Percentiles rank a stretch among this genome's conserved stretches.
phyloP scores from a whole-genome alignment of 768 basidiomycete species.

The Naematelia encephala region DNA sequence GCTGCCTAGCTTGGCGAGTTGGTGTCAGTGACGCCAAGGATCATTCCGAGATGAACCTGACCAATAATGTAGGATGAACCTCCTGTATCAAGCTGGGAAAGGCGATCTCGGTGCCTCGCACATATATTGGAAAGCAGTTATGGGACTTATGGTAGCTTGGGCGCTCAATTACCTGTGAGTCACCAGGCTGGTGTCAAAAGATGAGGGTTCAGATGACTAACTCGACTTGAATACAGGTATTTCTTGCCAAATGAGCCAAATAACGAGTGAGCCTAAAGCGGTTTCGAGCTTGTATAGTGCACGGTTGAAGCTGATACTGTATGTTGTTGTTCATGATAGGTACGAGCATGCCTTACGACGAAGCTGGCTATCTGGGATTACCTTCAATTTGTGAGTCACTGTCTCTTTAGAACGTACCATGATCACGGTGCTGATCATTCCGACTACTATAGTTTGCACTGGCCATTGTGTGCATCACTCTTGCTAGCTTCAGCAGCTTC shows the following conservation, averaged over 20 bases:
- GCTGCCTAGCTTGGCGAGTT: conserved; percentile 22
- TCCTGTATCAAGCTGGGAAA: conserved; percentile 13
- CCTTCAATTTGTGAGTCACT: conserved; percentile 22
- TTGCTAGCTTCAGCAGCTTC: conserved; percentile 39
- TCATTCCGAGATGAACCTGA: neutral
- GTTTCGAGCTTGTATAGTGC: too few species aligned
- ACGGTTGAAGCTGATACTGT: too few species aligned
- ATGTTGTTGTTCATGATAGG: too few species aligned
- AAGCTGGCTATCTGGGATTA: conserved; percentile 19
- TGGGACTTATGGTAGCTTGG: conserved; percentile 28
- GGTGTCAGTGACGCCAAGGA: conserved; percentile 9
- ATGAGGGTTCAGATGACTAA: neutral
- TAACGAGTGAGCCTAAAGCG: conserved; percentile 16
- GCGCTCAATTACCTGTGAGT: conserved; percentile 26
- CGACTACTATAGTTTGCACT: conserved; percentile 42
- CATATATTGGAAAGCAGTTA: conserved; percentile 16
- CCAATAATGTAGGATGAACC: conserved; percentile 17
- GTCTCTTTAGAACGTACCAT: neutral
- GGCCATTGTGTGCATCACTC: conserved; percentile 36
- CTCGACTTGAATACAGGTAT: conserved; percentile 11
- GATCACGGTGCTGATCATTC: neutral
- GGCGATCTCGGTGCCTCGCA: conserved; percentile 20
- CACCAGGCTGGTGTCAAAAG: too few species aligned
- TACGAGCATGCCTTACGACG: conserved; percentile 35
- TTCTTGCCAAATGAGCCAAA: conserved; percentile 19